Conservation (phyloP, 352 stramenopile genomes). For the Globisporangium barbulae region DNA sequence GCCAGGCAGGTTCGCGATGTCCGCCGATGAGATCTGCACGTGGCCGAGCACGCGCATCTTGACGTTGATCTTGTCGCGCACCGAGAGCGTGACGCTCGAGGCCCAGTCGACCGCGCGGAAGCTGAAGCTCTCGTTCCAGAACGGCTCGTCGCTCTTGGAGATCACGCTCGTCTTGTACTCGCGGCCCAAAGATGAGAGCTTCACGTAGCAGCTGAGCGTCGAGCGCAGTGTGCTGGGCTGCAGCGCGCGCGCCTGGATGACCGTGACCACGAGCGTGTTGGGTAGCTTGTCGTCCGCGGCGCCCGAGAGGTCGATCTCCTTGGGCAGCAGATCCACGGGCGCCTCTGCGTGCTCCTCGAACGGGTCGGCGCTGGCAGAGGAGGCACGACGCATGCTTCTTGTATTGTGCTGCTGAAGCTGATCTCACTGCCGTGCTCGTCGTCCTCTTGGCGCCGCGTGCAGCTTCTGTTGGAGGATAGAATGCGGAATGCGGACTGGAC, state of each 20-base stretch:
- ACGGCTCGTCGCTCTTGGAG: conserved; percentile 53
- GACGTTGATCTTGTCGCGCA: conserved; percentile 69
- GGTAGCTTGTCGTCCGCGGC: conserved; percentile 55
- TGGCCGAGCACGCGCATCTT: conserved; percentile 75
- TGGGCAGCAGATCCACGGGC: conserved; percentile 56
- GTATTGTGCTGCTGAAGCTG: neutral
- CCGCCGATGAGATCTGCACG: conserved; percentile 46
- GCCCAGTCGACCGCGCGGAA: conserved; percentile 72
- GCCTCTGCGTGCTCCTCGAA: conserved; percentile 22
- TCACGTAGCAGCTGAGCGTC: conserved; percentile 72
- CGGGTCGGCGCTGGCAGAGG: conserved; percentile 5
- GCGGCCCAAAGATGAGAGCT: conserved; percentile 54
- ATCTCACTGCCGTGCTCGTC: too few species aligned
- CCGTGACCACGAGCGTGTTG: conserved; percentile 72
- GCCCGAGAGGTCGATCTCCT: conserved; percentile 48
- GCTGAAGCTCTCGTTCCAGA: conserved; percentile 76
- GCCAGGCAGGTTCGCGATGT: conserved; percentile 49
- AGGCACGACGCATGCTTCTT: conserved; percentile 4
- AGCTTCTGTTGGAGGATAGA: too few species aligned
- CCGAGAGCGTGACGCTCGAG: conserved; percentile 53
- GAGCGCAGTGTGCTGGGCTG: conserved; percentile 42
- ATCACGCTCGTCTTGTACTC: conserved; percentile 77
- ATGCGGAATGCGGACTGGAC: too few species aligned
- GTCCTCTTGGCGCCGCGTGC: too few species aligned
- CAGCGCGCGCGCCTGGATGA: conserved; percentile 60